Evolutionary conservation across 495 filamentous ascomycete genomes (phyloP).

Genomic region (Talaromyces thailandensis): DNA sequence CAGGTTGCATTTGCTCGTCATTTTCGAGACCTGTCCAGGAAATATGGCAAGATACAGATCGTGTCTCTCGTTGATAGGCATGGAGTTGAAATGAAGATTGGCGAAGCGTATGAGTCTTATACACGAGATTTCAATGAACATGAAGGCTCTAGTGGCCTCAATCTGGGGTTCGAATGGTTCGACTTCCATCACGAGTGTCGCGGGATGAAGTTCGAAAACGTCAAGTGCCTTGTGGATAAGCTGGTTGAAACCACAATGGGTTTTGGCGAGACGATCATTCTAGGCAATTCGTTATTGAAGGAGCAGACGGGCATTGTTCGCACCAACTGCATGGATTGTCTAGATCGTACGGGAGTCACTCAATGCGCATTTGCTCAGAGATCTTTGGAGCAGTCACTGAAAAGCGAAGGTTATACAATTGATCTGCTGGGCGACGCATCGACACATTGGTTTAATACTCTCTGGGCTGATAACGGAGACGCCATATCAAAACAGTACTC

Average conservation of each 20-base stretch:
- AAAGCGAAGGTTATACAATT: conserved; percentile 63
- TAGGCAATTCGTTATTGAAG: conserved; percentile 37
- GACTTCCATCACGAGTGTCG: conserved; percentile 87
- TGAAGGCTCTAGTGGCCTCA: conserved; percentile 39
- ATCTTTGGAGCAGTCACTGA: conserved; percentile 68
- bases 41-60: conserved; percentile 70
- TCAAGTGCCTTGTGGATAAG: conserved; percentile 62
- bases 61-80: conserved; percentile 83
- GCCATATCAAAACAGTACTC: conserved; percentile 60
- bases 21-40: conserved; percentile 52
- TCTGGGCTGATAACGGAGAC: conserved; percentile 92
- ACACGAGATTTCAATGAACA: conserved; percentile 54
- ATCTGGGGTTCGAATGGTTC: conserved; percentile 83
- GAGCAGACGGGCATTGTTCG: conserved; percentile 68
- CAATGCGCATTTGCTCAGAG: conserved; percentile 76
- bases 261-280: conserved; percentile 54
- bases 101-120: conserved; percentile 63
- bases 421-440: conserved; percentile 57
- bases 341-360: conserved; percentile 89
- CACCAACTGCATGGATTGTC: conserved; percentile 97
- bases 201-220: conserved; percentile 96
- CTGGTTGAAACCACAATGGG: conserved; percentile 54
- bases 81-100: conserved; percentile 68
- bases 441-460: conserved; percentile 83
- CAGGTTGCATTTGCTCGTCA: conserved; percentile 69